Percentiles rank a stretch among this genome's conserved stretches.
phyloP scores from a whole-genome alignment of 306 rosid species.

The Fragaria vesca region DNA sequence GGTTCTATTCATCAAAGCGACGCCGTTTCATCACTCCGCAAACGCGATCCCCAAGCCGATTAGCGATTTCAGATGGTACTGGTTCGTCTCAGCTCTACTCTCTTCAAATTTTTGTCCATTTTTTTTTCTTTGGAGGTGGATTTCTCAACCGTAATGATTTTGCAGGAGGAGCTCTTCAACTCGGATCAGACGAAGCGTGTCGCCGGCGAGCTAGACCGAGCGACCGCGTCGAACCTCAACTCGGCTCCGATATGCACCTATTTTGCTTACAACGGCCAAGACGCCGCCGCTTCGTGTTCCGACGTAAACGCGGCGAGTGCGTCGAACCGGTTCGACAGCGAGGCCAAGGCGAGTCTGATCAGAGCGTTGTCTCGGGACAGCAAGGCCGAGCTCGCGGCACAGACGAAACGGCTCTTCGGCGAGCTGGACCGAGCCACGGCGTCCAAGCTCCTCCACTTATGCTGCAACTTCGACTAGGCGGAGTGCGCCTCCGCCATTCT shows the following conservation, averaged over 20 bases:
- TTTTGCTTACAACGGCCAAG: neutral
- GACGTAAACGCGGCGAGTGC: neutral
- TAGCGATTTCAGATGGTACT: constrained; percentile 31
- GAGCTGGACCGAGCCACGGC: constrained; percentile 20
- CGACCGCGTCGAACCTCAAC: no score
- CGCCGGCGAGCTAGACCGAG: no score
- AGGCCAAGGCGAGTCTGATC: constrained; percentile 19
- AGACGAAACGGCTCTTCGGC: constrained; percentile 13
- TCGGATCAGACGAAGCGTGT: neutral
- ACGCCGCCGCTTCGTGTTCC: neutral
- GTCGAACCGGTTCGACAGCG: neutral
- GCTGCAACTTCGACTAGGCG: constrained; percentile 38
- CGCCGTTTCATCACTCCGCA: neutral
- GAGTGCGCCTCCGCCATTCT: constrained; percentile 37
- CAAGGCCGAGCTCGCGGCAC: constrained; percentile 17
- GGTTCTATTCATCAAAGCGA: neutral
- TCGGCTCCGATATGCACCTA: no score
- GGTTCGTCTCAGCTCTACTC: constrained; percentile 20
- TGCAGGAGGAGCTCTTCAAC: constrained; percentile 28
- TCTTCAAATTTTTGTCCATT: neutral
- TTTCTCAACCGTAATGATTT: neutral
- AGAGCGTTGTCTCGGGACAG: constrained; percentile 19
- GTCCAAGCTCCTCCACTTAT: constrained; percentile 37
- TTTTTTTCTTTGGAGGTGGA: neutral
- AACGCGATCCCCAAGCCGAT: neutral